Base-by-base conservation (phyloP, 2,329 filamentous ascomycete species). In the Aspergillus jensenii region DNA sequence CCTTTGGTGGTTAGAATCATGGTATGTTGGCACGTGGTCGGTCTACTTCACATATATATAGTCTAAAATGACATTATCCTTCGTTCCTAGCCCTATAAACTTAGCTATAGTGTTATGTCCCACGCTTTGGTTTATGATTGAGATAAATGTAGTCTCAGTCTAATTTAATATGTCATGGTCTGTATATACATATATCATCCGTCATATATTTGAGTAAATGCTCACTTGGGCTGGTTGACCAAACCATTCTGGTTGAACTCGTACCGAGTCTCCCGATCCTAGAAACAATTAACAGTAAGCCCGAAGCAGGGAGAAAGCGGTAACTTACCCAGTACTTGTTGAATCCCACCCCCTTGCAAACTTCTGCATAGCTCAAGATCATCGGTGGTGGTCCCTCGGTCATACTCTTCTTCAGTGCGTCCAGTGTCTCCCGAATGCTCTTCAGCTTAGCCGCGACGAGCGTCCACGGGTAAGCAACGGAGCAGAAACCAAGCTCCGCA, bases 281-380 rank as follows among this genome's bases (percentile, higher is more conserved):
- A 35, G 2, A 25, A 14, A n/a, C 11, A 6, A 3, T 51, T n/a
- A 45, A 27, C 21, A 46, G 19, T 6, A 44, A 33, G 15, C 27
- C 27, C 9, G 8, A 31, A 11, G 9, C 9, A 31, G 9, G 9
- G 9, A 11, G 9, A 3, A 31, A 31, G 27, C 3, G 1, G 4
- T 11, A 31, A 31, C 27, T 31, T 31, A 31, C 27, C 70, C 72
- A 78, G 55, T 79, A 79, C 33, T 77, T 73, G 45, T 76, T 75
- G 52, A 81, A 81, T 0, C 79, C 78, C 19, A 81, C 78, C 0
- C 76, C 76, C 9, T 78, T 73, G 39, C 76, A 79, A 0, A 81
- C 77, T 45, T 82, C 76, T 0, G 65, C 65, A 54, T 78, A 80
- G 0, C 72, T 72, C 25, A 81, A 59, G 41, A 81, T 76, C 61